Percentiles rank a stretch among this genome's conserved stretches.
Conservation (phyloP, 768 basidiomycete species). For the Leccinum rimulosum region DNA sequence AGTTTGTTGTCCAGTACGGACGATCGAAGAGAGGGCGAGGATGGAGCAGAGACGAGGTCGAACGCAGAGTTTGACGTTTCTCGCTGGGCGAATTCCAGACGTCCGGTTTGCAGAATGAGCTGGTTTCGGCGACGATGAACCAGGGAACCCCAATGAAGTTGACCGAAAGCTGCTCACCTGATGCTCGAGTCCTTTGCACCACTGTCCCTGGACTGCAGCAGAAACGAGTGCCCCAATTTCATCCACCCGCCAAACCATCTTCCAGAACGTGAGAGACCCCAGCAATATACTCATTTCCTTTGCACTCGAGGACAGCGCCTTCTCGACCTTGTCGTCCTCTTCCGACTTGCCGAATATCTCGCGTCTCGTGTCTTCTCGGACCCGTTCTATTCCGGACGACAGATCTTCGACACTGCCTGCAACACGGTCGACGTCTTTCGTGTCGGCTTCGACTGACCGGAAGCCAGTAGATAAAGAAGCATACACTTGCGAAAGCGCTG, state of each 20-base stretch:
- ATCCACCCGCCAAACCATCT: slow-evolving; percentile 39
- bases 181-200: slow-evolving; percentile 49
- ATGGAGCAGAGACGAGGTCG: slow-evolving; percentile 36
- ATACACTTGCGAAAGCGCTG: slow-evolving; percentile 38
- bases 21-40: slow-evolving; percentile 38
- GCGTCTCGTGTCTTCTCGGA: slow-evolving; percentile 33
- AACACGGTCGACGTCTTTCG: slow-evolving; percentile 36
- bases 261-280: slow-evolving; percentile 39
- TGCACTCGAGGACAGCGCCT: slow-evolving; percentile 28
- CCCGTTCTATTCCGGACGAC: slow-evolving; percentile 38
- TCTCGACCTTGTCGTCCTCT: slow-evolving; percentile 20
- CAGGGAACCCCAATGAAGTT: not conserved
- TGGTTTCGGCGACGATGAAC: slow-evolving; percentile 23
- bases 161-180: slow-evolving; percentile 35
- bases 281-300: slow-evolving; percentile 32
- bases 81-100: slow-evolving; percentile 47
- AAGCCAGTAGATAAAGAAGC: slow-evolving; percentile 40
- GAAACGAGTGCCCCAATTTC: slow-evolving; percentile 37
- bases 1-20: slow-evolving; percentile 58
- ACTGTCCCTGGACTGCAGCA: slow-evolving; percentile 31
- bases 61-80: slow-evolving; percentile 42
- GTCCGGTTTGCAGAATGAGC: slow-evolving; percentile 66
- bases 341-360: slow-evolving; percentile 39
- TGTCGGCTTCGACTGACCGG: slow-evolving; percentile 28
- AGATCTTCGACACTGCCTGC: slow-evolving; percentile 37